Base-by-base conservation (phyloP, 2,329 filamentous ascomycete genomes). In the Teratosphaeria zuluensis region DNA sequence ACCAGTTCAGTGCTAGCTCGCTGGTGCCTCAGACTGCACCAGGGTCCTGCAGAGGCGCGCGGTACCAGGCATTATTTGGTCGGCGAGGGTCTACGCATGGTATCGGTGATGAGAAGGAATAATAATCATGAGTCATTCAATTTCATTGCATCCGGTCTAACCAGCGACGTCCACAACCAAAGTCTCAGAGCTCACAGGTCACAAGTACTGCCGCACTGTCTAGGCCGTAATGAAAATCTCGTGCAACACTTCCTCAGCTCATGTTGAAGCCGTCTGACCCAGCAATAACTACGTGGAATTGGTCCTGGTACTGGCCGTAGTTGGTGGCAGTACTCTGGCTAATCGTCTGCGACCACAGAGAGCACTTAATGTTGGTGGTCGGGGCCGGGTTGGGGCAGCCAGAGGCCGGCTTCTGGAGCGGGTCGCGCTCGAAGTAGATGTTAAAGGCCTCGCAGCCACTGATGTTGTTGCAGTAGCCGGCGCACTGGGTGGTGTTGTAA, bases 341-440 rank as follows among this genome's bases (percentile, higher is more conserved):
- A 33, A 73, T 59, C 1, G 63, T 61, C 5, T 64, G 64, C 14
- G 72, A 72, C 69, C 70, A 74, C 21, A 69, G 62, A 1, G 68
- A 65, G 59, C 74, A 75, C 58, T 74, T 72, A 59, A 66, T 62
- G 19, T 66, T 69, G 12, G 69, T 72, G 11, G 68, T 60, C 9
- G 70, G 69, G 1, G 67, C 21, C 12, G 74, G 74, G 46, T 74
- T 68, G 6, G 66, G 60, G 62, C 74, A 75, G 7, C 56, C 56
- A 28, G 57, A 66, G 19, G 56, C 68, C 6, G 73, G 70, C 19
- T 66, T 58, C 12, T 71, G 31, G 7, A 61, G 63, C 16, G 74
- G 74, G 54, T 74, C 68, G 38, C 74, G 69, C 60, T 68, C 66
- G 59, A 61, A 67, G 60, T 62, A 67, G 57, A 68, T 60, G 56